Evolutionary conservation across 768 basidiomycete genomes (phyloP).

Genomic region (Rubroboletus satanas): DNA sequence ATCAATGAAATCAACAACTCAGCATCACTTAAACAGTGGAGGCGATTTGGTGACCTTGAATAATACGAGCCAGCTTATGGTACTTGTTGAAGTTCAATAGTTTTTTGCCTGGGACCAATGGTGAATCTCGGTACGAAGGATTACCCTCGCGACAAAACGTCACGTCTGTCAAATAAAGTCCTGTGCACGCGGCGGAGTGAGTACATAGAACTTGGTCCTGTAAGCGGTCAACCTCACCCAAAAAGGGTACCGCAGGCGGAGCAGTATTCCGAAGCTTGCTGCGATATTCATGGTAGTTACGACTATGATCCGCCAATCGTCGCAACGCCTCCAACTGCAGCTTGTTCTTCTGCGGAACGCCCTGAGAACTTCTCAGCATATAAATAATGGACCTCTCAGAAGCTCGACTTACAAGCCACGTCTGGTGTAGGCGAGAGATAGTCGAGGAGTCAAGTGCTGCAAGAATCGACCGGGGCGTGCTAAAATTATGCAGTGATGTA

Average conservation of each 20-base stretch:
- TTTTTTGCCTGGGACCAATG: constrained; percentile 67
- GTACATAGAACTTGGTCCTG: not conserved
- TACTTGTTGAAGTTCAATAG: constrained; percentile 97
- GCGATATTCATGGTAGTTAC: constrained; percentile 91
- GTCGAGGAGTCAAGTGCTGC: constrained; percentile 96
- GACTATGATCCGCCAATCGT: constrained; percentile 84
- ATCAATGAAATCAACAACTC: constrained; percentile 5
- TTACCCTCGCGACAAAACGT: constrained; percentile 97
- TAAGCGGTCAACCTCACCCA: constrained; percentile 50
- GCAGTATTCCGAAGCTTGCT: constrained; percentile 80
- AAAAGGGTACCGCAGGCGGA: constrained; percentile 92
- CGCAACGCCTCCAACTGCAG: constrained; percentile 73
- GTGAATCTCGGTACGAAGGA: constrained; percentile 77
- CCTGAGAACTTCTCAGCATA: constrained; percentile 42
- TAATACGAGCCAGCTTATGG: constrained; percentile 81
- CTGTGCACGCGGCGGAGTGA: constrained; percentile 36
- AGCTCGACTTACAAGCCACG: constrained; percentile 75
- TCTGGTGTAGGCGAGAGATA: constrained; percentile 86
- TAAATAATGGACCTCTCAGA: not conserved
- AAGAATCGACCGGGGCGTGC: constrained; percentile 86
- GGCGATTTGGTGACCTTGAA: constrained; percentile 54
- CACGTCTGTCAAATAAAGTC: constrained; percentile 84
- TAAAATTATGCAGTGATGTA: constrained; percentile 79
- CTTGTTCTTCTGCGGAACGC: constrained; percentile 82
- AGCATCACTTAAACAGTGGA: not conserved